Percentiles rank a stretch among this genome's conserved stretches.
Evolutionary conservation across 2,329 filamentous ascomycete species (phyloP).

Genomic region (Tolypocladium amazonense): DNA sequence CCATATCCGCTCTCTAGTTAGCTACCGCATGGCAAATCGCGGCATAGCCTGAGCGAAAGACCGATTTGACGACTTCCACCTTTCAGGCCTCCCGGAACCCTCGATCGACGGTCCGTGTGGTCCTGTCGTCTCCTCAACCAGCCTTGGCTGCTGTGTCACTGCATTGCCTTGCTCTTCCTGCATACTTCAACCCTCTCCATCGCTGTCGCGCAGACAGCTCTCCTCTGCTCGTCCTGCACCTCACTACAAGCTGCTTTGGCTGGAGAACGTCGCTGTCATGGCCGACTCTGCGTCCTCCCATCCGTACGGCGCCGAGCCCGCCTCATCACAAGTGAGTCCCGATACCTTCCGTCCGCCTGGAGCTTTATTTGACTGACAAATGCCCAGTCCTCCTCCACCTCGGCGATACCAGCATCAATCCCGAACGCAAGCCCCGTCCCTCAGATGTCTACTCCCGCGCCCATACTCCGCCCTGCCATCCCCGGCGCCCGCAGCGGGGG

Average conservation of each 20-base stretch:
- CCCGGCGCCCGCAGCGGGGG: slow-evolving; percentile 56
- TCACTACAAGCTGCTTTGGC: slow-evolving; percentile 5
- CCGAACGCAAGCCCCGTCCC: slow-evolving; percentile 28
- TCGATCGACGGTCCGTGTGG: neutral
- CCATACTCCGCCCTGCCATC: slow-evolving; percentile 73
- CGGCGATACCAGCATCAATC: slow-evolving; percentile 15
- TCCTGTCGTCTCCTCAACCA: neutral
- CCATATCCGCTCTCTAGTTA: neutral
- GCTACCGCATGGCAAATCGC: neutral
- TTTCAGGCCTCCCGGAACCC: neutral
- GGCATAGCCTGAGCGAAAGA: neutral
- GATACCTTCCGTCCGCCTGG: neutral
- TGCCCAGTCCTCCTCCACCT: slow-evolving; percentile 8
- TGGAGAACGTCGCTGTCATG: slow-evolving; percentile 11
- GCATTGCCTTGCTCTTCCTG: neutral
- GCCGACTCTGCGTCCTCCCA: slow-evolving; percentile 13
- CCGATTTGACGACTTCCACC: neutral
- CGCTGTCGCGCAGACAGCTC: neutral
- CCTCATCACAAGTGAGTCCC: slow-evolving; percentile 9
- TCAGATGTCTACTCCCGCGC: slow-evolving; percentile 66
- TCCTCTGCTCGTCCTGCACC: slow-evolving; percentile 1
- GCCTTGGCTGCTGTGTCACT: neutral
- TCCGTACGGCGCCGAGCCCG: slow-evolving; percentile 8
- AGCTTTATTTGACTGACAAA: neutral
- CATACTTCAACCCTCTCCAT: neutral